phyloP scores from a whole-genome alignment of 768 basidiomycete genomes.

The Hemileccinum rubropunctum region DNA sequence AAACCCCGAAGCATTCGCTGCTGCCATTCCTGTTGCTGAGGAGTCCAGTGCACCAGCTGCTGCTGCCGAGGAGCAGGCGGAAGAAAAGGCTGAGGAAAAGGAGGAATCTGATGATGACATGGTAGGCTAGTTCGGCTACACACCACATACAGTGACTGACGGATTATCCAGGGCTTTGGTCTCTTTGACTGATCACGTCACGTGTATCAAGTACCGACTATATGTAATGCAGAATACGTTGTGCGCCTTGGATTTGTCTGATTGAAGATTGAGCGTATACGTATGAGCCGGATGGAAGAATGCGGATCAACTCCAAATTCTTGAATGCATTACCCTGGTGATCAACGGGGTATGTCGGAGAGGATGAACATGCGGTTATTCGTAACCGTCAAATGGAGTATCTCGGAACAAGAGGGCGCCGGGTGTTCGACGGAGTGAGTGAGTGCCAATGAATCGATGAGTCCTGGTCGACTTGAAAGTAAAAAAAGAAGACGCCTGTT shows the following conservation, averaged over 20 bases:
- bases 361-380: background rate
- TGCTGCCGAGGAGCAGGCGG: constrained; percentile 56
- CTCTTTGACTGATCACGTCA: constrained; percentile 68
- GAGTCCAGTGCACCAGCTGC: constrained; percentile 50
- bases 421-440: background rate
- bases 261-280: constrained; percentile 1
- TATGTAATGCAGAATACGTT: constrained; percentile 23
- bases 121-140: constrained; percentile 42
- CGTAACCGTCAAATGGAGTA: background rate
- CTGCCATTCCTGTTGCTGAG: constrained; percentile 63
- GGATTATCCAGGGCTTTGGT: constrained; percentile 73
- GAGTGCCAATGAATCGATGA: too few relatives aligned
- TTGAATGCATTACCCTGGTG: too few relatives aligned
- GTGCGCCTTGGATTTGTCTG: constrained; percentile 6
- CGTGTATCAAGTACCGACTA: constrained; percentile 15
- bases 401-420: constrained; percentile 7
- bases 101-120: constrained; percentile 88
- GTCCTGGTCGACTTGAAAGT: background rate
- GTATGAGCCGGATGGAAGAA: background rate
- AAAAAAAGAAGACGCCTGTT: background rate
- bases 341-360: constrained; percentile 14
- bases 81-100: constrained; percentile 81
- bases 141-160: background rate
- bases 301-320: too few relatives aligned
- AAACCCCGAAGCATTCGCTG: constrained; percentile 98